phyloP scores from a whole-genome alignment of 148 eudicot species.

The Heliosperma pusillum region DNA sequence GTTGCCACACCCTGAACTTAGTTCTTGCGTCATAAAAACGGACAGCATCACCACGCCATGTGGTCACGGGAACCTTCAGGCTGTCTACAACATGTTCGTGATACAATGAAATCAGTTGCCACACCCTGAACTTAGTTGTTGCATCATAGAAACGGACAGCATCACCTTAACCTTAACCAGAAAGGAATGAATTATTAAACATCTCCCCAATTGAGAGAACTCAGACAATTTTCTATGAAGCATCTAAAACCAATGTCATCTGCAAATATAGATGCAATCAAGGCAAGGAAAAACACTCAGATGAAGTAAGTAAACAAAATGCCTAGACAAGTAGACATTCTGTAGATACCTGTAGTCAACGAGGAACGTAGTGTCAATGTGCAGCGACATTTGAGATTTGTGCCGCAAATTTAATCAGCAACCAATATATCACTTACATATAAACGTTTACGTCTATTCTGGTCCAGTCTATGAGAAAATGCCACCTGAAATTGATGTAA shows the following conservation, averaged over 20 bases:
- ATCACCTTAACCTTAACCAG: background rate
- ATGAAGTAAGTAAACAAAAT: background rate
- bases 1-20: too few species aligned
- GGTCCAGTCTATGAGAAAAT: background rate
- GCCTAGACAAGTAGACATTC: background rate
- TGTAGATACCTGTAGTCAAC: background rate
- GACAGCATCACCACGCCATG: background rate
- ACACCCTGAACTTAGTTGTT: too few species aligned
- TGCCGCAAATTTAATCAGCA: background rate
- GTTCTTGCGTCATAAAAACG: too few species aligned
- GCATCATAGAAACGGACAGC: background rate
- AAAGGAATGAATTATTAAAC: background rate
- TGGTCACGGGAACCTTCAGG: background rate
- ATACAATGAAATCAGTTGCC: too few species aligned
- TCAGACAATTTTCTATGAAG: too few species aligned
- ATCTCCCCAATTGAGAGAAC: background rate
- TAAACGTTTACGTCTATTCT: background rate
- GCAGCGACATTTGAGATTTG: background rate
- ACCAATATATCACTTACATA: background rate
- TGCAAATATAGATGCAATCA: background rate
- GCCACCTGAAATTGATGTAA: background rate
- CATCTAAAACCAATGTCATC: background rate
- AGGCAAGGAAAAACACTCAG: background rate
- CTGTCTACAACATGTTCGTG: background rate
- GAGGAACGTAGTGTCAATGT: background rate